Percentiles rank a stretch among this genome's conserved stretches.
phyloP scores from a whole-genome alignment of 2,329 filamentous ascomycete genomes.

The Pestalotiopsis fici region DNA sequence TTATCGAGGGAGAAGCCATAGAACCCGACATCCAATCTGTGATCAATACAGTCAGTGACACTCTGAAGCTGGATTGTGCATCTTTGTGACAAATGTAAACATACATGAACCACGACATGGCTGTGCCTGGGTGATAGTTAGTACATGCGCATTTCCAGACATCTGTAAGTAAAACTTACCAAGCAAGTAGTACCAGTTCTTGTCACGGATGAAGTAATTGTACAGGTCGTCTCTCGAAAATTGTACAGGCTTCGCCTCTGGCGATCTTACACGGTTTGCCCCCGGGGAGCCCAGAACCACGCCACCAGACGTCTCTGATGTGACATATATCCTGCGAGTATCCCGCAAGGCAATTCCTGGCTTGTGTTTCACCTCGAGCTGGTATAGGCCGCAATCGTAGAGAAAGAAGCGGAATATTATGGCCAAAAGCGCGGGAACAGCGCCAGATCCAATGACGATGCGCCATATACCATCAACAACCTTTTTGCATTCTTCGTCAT shows the following conservation, averaged over 20 bases:
- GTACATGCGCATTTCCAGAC: background rate
- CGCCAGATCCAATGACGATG: constrained; percentile 66
- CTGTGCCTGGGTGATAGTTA: constrained; percentile 11
- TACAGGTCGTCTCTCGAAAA: constrained; percentile 50
- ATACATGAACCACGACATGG: constrained; percentile 16
- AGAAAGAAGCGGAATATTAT: constrained; percentile 68
- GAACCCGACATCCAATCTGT: constrained; percentile 55
- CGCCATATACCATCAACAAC: constrained; percentile 65
- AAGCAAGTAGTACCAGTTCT: constrained; percentile 46
- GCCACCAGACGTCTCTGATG: constrained; percentile 31
- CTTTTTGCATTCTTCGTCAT: constrained; percentile 44
- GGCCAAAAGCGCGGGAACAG: constrained; percentile 63
- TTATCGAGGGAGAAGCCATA: constrained; percentile 56
- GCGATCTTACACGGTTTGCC: constrained; percentile 17
- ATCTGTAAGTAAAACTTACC: constrained; percentile 20
- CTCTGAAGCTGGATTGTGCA: background rate
- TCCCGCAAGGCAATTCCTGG: constrained; percentile 59
- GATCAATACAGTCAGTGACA: background rate
- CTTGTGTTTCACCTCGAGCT: constrained; percentile 65
- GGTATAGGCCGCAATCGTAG: constrained; percentile 66
- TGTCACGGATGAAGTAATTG: constrained; percentile 50
- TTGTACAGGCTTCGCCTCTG: constrained; percentile 42
- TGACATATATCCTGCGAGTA: constrained; percentile 59
- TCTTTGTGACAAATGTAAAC: constrained; percentile 7
- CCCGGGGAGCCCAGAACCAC: constrained; percentile 33